Conservation (phyloP, 2,329 filamentous ascomycete genomes). For the Dactylellina haptotyla region DNA sequence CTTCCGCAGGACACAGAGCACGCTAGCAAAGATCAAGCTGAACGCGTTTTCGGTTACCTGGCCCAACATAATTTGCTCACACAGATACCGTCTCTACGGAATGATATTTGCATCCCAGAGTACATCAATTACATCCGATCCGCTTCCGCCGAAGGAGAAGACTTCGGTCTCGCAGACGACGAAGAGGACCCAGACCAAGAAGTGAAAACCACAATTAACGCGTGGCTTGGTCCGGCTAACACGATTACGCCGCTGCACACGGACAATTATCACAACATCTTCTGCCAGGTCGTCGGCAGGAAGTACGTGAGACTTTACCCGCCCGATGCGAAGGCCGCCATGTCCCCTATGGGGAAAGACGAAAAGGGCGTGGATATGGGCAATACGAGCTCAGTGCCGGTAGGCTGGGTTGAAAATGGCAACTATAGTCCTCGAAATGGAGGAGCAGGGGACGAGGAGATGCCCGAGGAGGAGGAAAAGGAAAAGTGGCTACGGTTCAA, state of each 20-base stretch:
- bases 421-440: constrained; percentile 53
- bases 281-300: constrained; percentile 85
- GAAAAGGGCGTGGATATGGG: constrained; percentile 83
- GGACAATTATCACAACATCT: constrained; percentile 91
- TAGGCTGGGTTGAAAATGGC: constrained; percentile 74
- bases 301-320: constrained; percentile 94
- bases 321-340: constrained; percentile 68
- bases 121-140: constrained; percentile 62
- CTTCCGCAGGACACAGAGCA: constrained; percentile 56
- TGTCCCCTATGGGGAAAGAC: constrained; percentile 73
- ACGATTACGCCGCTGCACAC: constrained; percentile 95
- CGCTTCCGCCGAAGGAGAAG: constrained; percentile 77
- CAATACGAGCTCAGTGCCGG: constrained; percentile 84
- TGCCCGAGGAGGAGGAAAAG: constrained; percentile 56
- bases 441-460: constrained; percentile 14
- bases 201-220: constrained; percentile 75
- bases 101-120: constrained; percentile 83
- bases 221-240: constrained; percentile 87
- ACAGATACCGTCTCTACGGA: constrained; percentile 79
- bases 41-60: constrained; percentile 73
- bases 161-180: constrained; percentile 25
- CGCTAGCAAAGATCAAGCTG: constrained; percentile 19
- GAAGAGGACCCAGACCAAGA: constrained; percentile 62
- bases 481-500: constrained; percentile 66
- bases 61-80: constrained; percentile 89